Conservation (phyloP, 495 filamentous ascomycete species). For the Neurospora sp. region DNA sequence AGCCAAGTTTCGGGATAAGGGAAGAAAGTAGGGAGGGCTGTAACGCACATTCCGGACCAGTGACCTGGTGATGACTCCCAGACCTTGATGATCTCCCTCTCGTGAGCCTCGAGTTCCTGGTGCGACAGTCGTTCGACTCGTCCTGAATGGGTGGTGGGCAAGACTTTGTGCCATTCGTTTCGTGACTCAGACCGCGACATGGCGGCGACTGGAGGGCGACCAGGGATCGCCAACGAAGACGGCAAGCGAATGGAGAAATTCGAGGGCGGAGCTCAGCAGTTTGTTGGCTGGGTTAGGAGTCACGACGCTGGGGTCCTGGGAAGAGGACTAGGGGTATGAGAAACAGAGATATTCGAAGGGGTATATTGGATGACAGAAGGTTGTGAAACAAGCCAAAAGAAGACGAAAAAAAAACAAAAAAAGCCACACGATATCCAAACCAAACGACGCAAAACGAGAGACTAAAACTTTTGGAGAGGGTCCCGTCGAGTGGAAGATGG, state of each 20-base stretch:
- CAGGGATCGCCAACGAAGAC: slow-evolving; percentile 1
- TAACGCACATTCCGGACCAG: slow-evolving; percentile 26
- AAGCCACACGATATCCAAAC: background rate
- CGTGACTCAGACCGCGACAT: slow-evolving; percentile 17
- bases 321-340: background rate
- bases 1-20: background rate
- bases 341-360: background rate
- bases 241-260: slow-evolving; percentile 2
- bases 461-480: background rate
- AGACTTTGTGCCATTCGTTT: slow-evolving; percentile 23
- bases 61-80: slow-evolving; percentile 20
- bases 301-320: background rate
- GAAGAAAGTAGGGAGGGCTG: background rate
- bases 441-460: background rate
- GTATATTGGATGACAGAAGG: background rate
- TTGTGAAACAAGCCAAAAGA: background rate
- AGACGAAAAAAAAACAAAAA: background rate
- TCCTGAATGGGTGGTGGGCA: slow-evolving; percentile 19
- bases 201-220: slow-evolving; percentile 5
- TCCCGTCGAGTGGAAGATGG: background rate
- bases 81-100: slow-evolving; percentile 20
- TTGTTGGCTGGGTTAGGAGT: background rate
- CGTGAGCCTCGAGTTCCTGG: slow-evolving; percentile 18
- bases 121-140: slow-evolving; percentile 17
- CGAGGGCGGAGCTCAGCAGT: slow-evolving; percentile 7